A percentile compares a stretch with the other conserved stretches of the same genome.
These are phyloP conservation scores for Xylariaceae sp. DNA, from an alignment of 2,329 filamentous ascomycete species.

Conservation along the genomic window DNA sequence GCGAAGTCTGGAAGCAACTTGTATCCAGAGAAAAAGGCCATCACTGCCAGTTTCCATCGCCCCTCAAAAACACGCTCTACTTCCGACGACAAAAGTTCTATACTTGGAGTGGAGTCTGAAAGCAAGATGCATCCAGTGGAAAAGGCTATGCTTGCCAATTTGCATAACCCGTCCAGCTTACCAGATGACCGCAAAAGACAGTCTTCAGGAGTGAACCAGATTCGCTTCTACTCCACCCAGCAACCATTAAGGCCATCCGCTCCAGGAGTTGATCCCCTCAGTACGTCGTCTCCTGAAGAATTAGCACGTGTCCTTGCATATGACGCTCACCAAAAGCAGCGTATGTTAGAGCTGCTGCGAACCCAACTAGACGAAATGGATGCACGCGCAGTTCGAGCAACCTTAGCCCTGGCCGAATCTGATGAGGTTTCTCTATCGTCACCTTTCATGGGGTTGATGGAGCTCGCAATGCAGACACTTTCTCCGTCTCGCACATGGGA, in stretches of 20 bases:
- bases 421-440: neutral
- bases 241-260: neutral
- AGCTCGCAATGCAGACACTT: conserved; percentile 38
- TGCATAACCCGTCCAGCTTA: conserved; percentile 24
- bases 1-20: neutral
- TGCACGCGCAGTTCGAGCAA: neutral
- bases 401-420: conserved; percentile 8
- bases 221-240: conserved; percentile 34
- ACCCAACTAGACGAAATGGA: conserved; percentile 32
- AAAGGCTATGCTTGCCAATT: conserved; percentile 15
- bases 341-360: conserved; percentile 37
- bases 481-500: conserved; percentile 44
- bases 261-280: conserved; percentile 20
- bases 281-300: conserved; percentile 22
- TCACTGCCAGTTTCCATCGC: conserved; percentile 21
- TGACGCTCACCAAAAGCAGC: conserved; percentile 36
- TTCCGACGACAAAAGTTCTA: neutral
- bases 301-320: conserved; percentile 31
- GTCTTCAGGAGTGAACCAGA: conserved; percentile 27
- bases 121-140: conserved; percentile 15
- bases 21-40: conserved; percentile 15
- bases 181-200: conserved; percentile 16
- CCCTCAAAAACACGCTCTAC: conserved; percentile 6
- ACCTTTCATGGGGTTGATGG: conserved; percentile 36
- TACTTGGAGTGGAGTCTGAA: neutral